Percentiles rank a stretch among this genome's conserved stretches.
These are phyloP conservation scores for Conticribra weissflogii DNA, from an alignment of 108 stramenopile species.

Conservation along the genomic window DNA sequence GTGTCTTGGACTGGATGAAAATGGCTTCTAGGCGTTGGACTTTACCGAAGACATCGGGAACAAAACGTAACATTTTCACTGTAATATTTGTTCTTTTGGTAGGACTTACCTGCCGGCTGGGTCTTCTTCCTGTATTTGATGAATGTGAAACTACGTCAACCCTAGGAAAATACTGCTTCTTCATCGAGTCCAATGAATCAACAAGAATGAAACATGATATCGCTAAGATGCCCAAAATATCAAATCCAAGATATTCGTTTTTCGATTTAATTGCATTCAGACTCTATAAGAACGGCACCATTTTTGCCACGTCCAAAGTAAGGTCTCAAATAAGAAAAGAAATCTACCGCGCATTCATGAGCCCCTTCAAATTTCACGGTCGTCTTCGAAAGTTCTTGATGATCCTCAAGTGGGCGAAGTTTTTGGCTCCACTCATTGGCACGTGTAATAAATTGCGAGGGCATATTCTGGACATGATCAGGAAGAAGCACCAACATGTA, in stretches of 20 bases:
- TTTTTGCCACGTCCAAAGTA: slow-evolving; percentile 25
- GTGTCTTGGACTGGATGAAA: neutral
- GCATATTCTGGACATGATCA: slow-evolving; percentile 52
- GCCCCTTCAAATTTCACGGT: slow-evolving; percentile 40
- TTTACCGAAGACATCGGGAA: neutral
- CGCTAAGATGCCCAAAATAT: neutral
- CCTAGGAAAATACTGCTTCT: slow-evolving; percentile 19
- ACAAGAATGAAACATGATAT: neutral
- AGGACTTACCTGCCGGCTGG: slow-evolving; percentile 5
- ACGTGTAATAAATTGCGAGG: slow-evolving; percentile 68
- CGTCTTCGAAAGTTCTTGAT: slow-evolving; percentile 16
- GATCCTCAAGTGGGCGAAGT: slow-evolving; percentile 67
- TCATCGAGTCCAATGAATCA: neutral
- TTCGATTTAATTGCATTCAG: slow-evolving; percentile 17
- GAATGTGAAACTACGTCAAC: slow-evolving; percentile 9
- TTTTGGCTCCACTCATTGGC: slow-evolving; percentile 66
- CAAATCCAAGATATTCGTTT: slow-evolving; percentile 32
- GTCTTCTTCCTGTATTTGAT: slow-evolving; percentile 26
- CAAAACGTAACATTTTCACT: no score
- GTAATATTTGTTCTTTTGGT: neutral
- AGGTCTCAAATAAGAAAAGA: slow-evolving; percentile 23
- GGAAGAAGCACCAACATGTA: slow-evolving; percentile 48
- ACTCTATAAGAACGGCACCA: slow-evolving; percentile 7
- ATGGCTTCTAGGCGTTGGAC: neutral
- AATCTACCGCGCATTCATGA: slow-evolving; percentile 25